Evolutionary conservation across 768 basidiomycete species (phyloP).

Genomic region (Leccinum incarnatum): DNA sequence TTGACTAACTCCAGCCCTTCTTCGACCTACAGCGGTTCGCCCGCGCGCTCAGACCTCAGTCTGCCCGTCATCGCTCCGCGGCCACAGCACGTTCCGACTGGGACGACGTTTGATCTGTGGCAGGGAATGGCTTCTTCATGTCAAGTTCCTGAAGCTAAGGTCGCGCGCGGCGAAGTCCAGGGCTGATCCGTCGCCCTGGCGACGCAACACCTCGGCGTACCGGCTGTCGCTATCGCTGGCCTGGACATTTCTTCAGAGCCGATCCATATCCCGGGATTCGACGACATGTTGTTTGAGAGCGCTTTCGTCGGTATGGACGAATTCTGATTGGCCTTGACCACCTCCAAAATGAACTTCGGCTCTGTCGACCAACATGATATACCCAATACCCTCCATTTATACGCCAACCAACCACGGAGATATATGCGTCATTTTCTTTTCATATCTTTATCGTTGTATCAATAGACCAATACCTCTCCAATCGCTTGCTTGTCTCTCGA

Average conservation of each 20-base stretch:
- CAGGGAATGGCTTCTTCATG: slow-evolving; percentile 6
- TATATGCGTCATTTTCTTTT: neutral
- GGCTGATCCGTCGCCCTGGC: neutral
- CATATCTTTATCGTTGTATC: slow-evolving; percentile 3
- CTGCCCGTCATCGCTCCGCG: slow-evolving; percentile 30
- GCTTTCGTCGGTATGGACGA: slow-evolving; percentile 8
- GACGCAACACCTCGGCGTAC: slow-evolving; percentile 1
- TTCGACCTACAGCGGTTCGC: slow-evolving; percentile 44
- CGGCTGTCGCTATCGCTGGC: slow-evolving; percentile 6
- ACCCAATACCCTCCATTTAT: neutral
- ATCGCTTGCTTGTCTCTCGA: neutral
- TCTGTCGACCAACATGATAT: neutral
- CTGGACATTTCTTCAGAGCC: slow-evolving; percentile 4
- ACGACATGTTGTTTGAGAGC: slow-evolving; percentile 17
- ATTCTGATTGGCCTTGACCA: slow-evolving; percentile 2
- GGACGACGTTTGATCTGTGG: slow-evolving; percentile 20
- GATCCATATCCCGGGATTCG: slow-evolving; percentile 10
- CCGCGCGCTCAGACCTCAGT: slow-evolving; percentile 30
- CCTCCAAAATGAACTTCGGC: neutral
- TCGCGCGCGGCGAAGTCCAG: neutral
- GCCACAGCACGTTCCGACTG: slow-evolving; percentile 17
- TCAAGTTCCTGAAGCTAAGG: slow-evolving; percentile 1
- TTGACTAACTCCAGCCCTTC: slow-evolving; percentile 35
- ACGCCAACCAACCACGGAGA: neutral
- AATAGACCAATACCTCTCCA: neutral